Evolutionary conservation across 176 grass and related monocot species (phyloP), one percentile per base, ranked within the genome.

Genomic region (Aegilops umbellulata): DNA sequence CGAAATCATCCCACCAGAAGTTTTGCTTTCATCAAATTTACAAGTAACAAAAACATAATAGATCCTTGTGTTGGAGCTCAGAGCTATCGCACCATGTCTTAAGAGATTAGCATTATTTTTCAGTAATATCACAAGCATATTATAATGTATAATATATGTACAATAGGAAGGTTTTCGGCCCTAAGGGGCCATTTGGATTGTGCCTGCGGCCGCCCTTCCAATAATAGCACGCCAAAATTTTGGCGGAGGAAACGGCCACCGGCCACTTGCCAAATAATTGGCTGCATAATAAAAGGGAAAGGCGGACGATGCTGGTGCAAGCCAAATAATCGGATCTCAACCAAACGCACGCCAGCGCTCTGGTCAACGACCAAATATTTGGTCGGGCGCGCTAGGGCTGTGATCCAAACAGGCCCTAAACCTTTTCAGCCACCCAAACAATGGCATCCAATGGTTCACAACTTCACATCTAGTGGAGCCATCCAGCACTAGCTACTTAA

Each of bases 111-210:
- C 14, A 78, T 10, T 30, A 86, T 70, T 30, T 30, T 57, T 4
- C 10, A 26, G n/a, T 55, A 31, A 78, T 39, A 78, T 41, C 26
- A 44, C 10, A 69, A 69, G 16, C 31, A 69, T 78, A 69, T 78
- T 65, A 77, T n/a, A 67, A 69, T 60, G 74, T 12, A 62, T 85
- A 49, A 12, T 26, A 41, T 41, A 82, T 82, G 29, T 39, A 66
- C 2, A 34, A 49, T 36, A 67, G 26, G 25, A 32, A 23, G 57
- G 2, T 53, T 19, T 53, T 53, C 49, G 15, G 47, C 47, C 15
- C 15, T 17, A 17, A 51, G 47, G 47, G 15, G 15, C 5, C 47
- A 51, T 51, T 51, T 51, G 47, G 5, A 51, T 17, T 51, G 47
- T 51, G 47, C 47, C 47, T 51, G 15, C 0, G 47, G 47, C 17